phyloP scores from a whole-genome alignment of 345 rosid species.

The Gossypium bickii region DNA sequence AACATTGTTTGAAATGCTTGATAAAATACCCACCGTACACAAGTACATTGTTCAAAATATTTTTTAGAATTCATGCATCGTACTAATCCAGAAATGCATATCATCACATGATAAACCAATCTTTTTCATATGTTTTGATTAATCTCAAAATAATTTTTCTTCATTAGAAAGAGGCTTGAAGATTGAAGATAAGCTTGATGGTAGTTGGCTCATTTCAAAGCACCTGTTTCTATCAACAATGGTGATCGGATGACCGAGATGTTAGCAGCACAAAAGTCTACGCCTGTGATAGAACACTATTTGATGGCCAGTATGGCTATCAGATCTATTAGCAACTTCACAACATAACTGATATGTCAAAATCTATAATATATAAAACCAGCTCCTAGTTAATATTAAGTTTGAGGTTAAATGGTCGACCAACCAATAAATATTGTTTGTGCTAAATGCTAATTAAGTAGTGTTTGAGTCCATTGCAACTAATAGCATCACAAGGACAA shows the following conservation, averaged over 20 bases:
- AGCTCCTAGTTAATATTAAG: conserved; percentile 8
- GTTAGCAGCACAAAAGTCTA: background rate
- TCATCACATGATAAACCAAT: background rate
- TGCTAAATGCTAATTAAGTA: conserved; percentile 8
- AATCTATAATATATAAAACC: background rate
- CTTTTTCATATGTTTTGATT: background rate
- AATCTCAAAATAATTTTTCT: background rate
- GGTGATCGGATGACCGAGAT: background rate
- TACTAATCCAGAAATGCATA: background rate
- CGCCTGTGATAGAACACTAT: background rate
- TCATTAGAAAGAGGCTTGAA: background rate
- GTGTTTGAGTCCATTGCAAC: conserved; percentile 16
- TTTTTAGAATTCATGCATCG: background rate
- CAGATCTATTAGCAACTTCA: background rate
- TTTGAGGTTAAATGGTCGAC: no score
- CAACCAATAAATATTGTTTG: background rate
- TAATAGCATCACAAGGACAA: conserved; percentile 23
- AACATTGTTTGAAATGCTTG: no score
- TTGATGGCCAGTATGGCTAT: background rate
- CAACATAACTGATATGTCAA: conserved; percentile 10
- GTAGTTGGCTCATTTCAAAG: background rate
- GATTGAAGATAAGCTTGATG: background rate
- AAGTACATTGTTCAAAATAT: background rate
- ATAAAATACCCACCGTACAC: background rate
- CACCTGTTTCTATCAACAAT: background rate